Evolutionary conservation across 768 basidiomycete species (phyloP).

Genomic region (Hygrophoropsis aurantiaca): DNA sequence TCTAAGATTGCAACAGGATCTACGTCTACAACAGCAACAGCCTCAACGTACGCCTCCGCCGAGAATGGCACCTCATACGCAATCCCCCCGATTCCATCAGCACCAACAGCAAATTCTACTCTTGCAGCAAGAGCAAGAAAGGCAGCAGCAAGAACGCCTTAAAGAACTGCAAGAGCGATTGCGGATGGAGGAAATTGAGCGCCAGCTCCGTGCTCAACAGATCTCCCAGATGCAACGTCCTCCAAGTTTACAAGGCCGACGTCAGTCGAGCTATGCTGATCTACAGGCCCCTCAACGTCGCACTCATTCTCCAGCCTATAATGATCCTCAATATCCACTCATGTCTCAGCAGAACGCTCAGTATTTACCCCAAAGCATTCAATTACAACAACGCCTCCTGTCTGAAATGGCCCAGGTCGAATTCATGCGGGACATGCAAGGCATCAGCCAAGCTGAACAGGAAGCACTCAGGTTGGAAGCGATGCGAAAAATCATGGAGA

Average conservation of each 20-base stretch:
- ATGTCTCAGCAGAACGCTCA: slow-evolving; percentile 54
- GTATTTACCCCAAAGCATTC: slow-evolving; percentile 61
- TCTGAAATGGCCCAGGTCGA: slow-evolving; percentile 75
- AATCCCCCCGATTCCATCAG: slow-evolving; percentile 79
- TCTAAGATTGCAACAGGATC: slow-evolving; percentile 26
- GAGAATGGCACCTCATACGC: slow-evolving; percentile 69
- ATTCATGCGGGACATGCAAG: slow-evolving; percentile 63
- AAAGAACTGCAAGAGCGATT: slow-evolving; percentile 65
- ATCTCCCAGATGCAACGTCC: slow-evolving; percentile 47
- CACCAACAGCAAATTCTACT: slow-evolving; percentile 70
- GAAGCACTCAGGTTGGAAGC: slow-evolving; percentile 76
- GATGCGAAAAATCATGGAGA: slow-evolving; percentile 87
- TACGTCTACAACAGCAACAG: slow-evolving; percentile 38
- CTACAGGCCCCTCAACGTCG: slow-evolving; percentile 49
- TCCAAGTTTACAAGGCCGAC: slow-evolving; percentile 36
- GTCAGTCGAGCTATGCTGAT: slow-evolving; percentile 46
- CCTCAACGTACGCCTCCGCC: slow-evolving; percentile 63
- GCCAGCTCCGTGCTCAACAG: slow-evolving; percentile 56
- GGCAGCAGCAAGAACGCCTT: slow-evolving; percentile 54
- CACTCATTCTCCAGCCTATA: slow-evolving; percentile 42
- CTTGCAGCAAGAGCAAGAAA: slow-evolving; percentile 67
- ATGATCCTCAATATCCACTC: slow-evolving; percentile 29
- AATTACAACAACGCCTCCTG: slow-evolving; percentile 74
- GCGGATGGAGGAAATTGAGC: slow-evolving; percentile 63
- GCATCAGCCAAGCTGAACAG: slow-evolving; percentile 58